Base-by-base conservation (phyloP, 1,284 basidiomycete genomes). In the Malassezia yamatoensis region DNA sequence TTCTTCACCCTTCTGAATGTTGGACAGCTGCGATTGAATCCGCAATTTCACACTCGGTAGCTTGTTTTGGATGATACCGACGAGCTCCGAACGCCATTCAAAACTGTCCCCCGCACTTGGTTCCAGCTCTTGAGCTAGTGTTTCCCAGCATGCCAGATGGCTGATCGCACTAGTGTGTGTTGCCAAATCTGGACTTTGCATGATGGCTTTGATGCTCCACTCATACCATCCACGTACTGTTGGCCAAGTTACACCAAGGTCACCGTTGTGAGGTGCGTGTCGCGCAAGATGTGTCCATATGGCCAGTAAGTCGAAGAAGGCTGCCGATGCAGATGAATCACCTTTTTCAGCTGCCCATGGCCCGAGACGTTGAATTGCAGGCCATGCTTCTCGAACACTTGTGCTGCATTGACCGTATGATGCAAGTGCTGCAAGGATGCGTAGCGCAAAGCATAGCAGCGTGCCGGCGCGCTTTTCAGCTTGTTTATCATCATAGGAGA, bases 341-440 rank as follows among this genome's bases (percentile, higher is more conserved):
- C 24, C 3, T 15, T 41, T 15, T 18, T 15, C 8, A 5, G 48
- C 21, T 2, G 61, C 64, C 65, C 66, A 66, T 0, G 51, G 13
- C 24, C 58, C 59, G 18, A 59, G 42, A n/a, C 58, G 53, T 11
- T 59, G 58, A 55, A 66, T 61, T 11, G 59, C 29, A 7, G 45
- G 42, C 57, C 62, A 65, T 1, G 59, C 55, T 13, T 67, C 78
- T 12, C 81, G 79, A 35, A 79, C 79, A 18, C 82, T 77, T 1
- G 84, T 83, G 0, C 82, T 83, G 1, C 81, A 85, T 3, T 91
- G 69, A 0, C 90, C 90, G 63, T 93, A 96, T 1, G 80, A 79
- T 0, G 83, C 88, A 4, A 94, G 78, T 0, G 77, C 70, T 0
- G 78, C 67, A 75, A 87, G 90, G 10, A 90, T 77, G 1, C 77